These are phyloP conservation scores for Postia placenta DNA, from an alignment of 768 basidiomycete species.

Conservation along the genomic window DNA sequence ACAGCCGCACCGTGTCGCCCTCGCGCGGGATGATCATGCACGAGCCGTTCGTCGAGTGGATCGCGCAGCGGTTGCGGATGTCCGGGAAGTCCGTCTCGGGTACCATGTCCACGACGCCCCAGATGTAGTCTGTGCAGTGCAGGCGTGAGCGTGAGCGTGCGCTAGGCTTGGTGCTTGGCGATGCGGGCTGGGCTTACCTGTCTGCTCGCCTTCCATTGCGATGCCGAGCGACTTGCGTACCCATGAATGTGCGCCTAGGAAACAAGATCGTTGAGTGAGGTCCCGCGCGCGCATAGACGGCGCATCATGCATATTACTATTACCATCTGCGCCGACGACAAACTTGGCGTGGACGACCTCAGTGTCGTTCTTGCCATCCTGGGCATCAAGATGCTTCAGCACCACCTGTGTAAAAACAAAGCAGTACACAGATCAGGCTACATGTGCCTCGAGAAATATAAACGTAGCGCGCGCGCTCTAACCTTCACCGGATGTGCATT, in stretches of 20 bases:
- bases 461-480: too few species aligned
- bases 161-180: neutral
- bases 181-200: conserved; percentile 26
- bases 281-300: too few species aligned
- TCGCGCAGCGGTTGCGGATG: conserved; percentile 38
- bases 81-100: conserved; percentile 52
- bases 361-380: conserved; percentile 28
- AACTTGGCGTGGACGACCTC: conserved; percentile 69
- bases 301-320: too few species aligned
- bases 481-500: conserved; percentile 29
- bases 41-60: conserved; percentile 46
- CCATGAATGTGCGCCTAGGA: conserved; percentile 78
- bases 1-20: conserved; percentile 40
- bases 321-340: conserved; percentile 73
- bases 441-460: too few species aligned
- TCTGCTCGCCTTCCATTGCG: conserved; percentile 72
- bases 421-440: too few species aligned
- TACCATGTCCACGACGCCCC: conserved; percentile 70
- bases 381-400: conserved; percentile 35
- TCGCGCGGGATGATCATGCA: conserved; percentile 50
- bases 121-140: conserved; percentile 56
- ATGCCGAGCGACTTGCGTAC: conserved; percentile 64
- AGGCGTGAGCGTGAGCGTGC: conserved; percentile 24
- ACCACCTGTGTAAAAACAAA: conserved; percentile 30
- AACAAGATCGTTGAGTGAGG: too few species aligned